These are phyloP conservation scores for Bretschneidera sinensis DNA, from an alignment of 345 rosid species.

Conservation along the genomic window DNA sequence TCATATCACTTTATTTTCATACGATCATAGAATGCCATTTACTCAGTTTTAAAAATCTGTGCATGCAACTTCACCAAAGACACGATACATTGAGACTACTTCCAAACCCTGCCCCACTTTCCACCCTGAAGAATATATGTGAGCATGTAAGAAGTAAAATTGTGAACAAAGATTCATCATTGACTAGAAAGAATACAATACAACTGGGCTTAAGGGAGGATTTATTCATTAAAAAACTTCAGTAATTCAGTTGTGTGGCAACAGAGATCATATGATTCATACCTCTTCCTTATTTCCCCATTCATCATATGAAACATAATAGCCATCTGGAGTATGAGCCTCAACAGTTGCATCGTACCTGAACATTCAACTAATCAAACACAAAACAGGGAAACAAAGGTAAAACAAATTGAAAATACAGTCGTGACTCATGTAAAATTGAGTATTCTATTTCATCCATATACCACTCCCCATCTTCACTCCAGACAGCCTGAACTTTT, in stretches of 20 bases:
- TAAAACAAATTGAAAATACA: conserved; percentile 34
- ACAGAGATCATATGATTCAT: conserved; percentile 16
- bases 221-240: too few species aligned
- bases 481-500: conserved; percentile 93
- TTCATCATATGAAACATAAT: conserved; percentile 53
- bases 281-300: conserved; percentile 99
- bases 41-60: not conserved
- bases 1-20: too few species aligned
- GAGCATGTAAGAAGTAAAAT: too few species aligned
- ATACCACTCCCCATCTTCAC: conserved; percentile 99
- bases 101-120: not conserved
- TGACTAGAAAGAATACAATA: too few species aligned
- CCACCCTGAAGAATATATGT: not conserved
- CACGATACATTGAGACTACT: not conserved
- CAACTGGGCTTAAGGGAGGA: too few species aligned
- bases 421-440: conserved; percentile 12
- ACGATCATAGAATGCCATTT: too few species aligned
- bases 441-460: conserved; percentile 8
- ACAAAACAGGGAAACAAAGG: conserved; percentile 26
- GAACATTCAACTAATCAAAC: conserved; percentile 71
- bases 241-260: not conserved
- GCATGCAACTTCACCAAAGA: not conserved
- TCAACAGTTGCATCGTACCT: conserved; percentile 92
- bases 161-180: too few species aligned
- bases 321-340: conserved; percentile 72